Evolutionary conservation across 78 protist genomes (phyloP).

Genomic region (Dictyostelium capitatum): DNA sequence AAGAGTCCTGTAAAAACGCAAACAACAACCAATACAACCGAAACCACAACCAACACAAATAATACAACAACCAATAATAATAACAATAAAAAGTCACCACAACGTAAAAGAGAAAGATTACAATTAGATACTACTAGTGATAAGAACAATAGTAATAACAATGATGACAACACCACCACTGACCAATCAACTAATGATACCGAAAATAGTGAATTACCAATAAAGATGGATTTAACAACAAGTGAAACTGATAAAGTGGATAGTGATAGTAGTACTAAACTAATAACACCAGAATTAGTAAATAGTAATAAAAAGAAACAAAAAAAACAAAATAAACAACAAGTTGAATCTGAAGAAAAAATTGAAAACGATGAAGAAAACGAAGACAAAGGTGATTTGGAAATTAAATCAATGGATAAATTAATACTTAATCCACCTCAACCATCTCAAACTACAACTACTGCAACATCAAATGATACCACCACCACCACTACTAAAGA

Average conservation of each 20-base stretch:
- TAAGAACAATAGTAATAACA: neutral
- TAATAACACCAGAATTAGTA: neutral
- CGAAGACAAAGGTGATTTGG: neutral
- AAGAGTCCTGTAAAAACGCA: neutral
- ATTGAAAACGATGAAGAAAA: neutral
- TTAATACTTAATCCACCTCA: neutral
- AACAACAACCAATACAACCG: neutral
- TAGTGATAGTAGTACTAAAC: neutral
- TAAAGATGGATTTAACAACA: no score
- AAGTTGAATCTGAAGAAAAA: neutral
- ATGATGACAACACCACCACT: neutral
- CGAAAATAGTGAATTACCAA: no score
- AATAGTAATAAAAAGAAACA: neutral
- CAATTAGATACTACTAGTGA: neutral
- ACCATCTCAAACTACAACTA: neutral
- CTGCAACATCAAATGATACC: neutral
- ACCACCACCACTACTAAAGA: neutral
- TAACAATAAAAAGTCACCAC: neutral
- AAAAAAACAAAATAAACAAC: neutral
- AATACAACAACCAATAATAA: neutral
- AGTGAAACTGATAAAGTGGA: neutral
- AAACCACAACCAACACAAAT: neutral
- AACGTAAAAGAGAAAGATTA: constrained; percentile 25
- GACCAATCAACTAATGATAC: no score
- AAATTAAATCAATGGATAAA: neutral